Base-by-base conservation (phyloP, 768 basidiomycete species). In the Lyophyllum atratum region DNA sequence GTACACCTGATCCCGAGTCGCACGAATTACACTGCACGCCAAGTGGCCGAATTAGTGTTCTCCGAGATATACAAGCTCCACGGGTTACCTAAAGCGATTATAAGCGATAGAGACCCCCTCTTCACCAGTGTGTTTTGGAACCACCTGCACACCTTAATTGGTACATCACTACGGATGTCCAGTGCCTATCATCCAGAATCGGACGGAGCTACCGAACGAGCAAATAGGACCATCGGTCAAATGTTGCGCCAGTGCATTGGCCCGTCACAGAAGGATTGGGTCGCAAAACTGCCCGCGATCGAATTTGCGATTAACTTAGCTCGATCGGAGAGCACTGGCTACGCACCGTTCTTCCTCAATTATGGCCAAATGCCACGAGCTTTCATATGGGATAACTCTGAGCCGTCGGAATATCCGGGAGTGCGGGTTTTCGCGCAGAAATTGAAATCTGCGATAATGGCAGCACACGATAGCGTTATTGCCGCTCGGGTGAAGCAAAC, bases 251-350 rank as follows among this genome's bases (percentile, higher is more conserved):
- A 63, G 33, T 70, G 66, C 39, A 57, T 72, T 0, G 17, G 47
- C 2, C 49, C 54, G 1, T 55, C 63, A 22, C 70, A 72, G 47
- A 58, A 59, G 29, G 65, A 71, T 44, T 76, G 72, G 73, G 66
- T 63, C 0, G 1, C 33, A 0, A 65, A 64, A 24, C 40, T 75
- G 25, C 67, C 71, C 1, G 65, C 12, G 2, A 72, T 74, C 25
- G 73, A 77, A 55, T 76, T 76, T 63, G 73, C 76, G 0, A 64
- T 77, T 15, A 78, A 78, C 50, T 54, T 47, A 1, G 72, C 75
- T 1, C 37, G 64, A 0, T 73, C 74, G 0, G 68, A 70, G 6
- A 66, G 66, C 0, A 77, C 75, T 0, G 72, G 73, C 7, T 74
- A 64, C 52, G 47, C 71, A 5, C 77, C 75, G 0, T 78, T 77